Evolutionary conservation across 2,329 filamentous ascomycete species (phyloP).

Genomic region (Aspergillus eucalypticola): DNA sequence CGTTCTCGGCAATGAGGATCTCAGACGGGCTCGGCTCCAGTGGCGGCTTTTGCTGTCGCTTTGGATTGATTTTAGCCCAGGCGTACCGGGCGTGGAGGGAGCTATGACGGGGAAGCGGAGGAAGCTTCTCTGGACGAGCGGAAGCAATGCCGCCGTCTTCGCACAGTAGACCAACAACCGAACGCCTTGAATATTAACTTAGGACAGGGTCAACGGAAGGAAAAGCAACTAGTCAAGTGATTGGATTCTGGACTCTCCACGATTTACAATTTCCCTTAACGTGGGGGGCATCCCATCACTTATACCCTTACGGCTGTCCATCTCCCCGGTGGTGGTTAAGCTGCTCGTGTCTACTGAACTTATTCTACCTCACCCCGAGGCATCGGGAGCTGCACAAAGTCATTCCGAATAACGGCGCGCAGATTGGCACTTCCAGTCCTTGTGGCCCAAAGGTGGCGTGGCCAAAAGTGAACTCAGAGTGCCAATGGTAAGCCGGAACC

Average conservation of each 20-base stretch:
- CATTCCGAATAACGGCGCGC: not conserved
- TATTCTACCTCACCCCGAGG: slow-evolving; percentile 1
- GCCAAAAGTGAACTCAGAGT: slow-evolving; percentile 2
- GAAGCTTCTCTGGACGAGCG: slow-evolving; percentile 37
- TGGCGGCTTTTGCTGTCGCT: slow-evolving; percentile 23
- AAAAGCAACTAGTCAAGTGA: not conserved
- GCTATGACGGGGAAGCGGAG: slow-evolving; percentile 41
- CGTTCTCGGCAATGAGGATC: slow-evolving; percentile 25
- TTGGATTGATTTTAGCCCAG: slow-evolving; percentile 3
- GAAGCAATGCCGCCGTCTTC: slow-evolving; percentile 24
- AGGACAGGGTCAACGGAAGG: not conserved
- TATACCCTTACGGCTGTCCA: not conserved
- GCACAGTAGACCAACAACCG: slow-evolving; percentile 10
- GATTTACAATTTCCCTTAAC: not conserved
- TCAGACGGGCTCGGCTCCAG: slow-evolving; percentile 24
- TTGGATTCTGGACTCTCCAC: not conserved
- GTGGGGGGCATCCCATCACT: not conserved
- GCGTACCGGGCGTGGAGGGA: slow-evolving; percentile 22
- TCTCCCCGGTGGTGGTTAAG: not conserved
- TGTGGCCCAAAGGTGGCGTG: not conserved
- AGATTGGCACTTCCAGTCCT: not conserved
- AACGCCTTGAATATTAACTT: not conserved
- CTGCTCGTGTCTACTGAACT: not conserved
- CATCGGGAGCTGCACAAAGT: not conserved
- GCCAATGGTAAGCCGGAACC: slow-evolving; percentile 13